Conservation (phyloP, 306 rosid species). For the Quercus aquifolioides region DNA sequence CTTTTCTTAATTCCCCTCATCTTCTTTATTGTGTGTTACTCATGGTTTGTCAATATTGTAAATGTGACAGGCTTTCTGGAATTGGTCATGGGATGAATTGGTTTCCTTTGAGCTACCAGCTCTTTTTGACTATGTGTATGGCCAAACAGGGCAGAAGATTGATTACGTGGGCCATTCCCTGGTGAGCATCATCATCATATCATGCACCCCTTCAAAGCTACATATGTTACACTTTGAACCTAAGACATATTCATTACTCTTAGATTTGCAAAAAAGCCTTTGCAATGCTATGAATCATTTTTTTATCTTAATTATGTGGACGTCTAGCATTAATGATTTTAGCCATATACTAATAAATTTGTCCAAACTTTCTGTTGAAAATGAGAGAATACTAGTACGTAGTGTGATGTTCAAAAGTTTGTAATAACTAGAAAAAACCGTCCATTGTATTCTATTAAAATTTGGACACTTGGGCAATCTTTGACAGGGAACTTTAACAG, state of each 20-base stretch:
- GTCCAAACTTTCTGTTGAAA: too few relatives aligned
- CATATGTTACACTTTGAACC: neutral
- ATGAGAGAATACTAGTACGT: too few relatives aligned
- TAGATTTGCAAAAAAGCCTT: neutral
- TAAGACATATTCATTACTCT: neutral
- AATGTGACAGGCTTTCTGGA: conserved; percentile 61
- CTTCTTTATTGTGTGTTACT: neutral
- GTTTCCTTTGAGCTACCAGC: conserved; percentile 76
- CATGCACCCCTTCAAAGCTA: too few relatives aligned
- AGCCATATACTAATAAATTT: too few relatives aligned
- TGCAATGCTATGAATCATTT: too few relatives aligned
- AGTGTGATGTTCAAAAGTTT: too few relatives aligned
- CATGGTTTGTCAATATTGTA: neutral
- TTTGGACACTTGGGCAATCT: neutral
- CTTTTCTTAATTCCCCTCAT: neutral
- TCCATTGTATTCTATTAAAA: neutral
- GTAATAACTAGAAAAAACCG: too few relatives aligned
- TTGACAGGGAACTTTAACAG: conserved; percentile 75
- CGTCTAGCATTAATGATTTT: too few relatives aligned
- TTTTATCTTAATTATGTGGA: too few relatives aligned
- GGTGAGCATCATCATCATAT: conserved; percentile 34
- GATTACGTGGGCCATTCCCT: conserved; percentile 84
- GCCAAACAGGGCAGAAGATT: conserved; percentile 69
- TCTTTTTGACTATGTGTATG: conserved; percentile 55
- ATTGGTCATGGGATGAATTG: conserved; percentile 89